phyloP scores from a whole-genome alignment of 129 eudicot genomes.

The Scalesia atractyloides region DNA sequence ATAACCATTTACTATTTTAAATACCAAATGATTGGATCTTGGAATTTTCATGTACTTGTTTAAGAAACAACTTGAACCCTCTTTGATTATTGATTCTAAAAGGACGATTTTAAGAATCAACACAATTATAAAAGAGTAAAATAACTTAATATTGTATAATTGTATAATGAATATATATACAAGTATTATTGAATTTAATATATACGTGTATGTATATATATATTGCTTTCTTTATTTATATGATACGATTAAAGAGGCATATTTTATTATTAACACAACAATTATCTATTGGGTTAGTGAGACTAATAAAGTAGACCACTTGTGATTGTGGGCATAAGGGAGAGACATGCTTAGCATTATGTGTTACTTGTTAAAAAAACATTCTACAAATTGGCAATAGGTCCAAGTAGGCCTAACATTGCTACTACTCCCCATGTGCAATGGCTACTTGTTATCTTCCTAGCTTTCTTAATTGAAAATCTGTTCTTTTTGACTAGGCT shows the following conservation, averaged over 20 bases:
- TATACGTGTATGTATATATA: not conserved
- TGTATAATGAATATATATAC: no score
- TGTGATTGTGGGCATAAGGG: slow-evolving; percentile 26
- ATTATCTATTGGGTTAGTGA: not conserved
- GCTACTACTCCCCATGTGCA: not conserved
- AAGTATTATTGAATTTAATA: no score
- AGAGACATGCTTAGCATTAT: slow-evolving; percentile 33
- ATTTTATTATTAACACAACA: not conserved
- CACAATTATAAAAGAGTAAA: not conserved
- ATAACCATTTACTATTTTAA: not conserved
- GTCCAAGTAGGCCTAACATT: slow-evolving; percentile 25
- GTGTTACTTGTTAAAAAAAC: slow-evolving; percentile 11
- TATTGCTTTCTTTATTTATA: no score
- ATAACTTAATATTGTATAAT: no score
- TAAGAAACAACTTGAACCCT: not conserved
- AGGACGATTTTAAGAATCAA: not conserved
- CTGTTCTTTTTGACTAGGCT: not conserved
- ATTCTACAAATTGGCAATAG: slow-evolving; percentile 14
- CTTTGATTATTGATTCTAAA: slow-evolving; percentile 3
- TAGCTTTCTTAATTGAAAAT: not conserved
- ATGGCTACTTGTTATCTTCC: not conserved
- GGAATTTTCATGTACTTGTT: not conserved
- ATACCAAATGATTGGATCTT: not conserved
- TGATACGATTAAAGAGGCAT: not conserved
- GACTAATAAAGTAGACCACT: slow-evolving; percentile 22